These are phyloP conservation scores for Schoenoplectus triqueter DNA, from an alignment of 202 grass and related monocot genomes.

Conservation along the genomic window DNA sequence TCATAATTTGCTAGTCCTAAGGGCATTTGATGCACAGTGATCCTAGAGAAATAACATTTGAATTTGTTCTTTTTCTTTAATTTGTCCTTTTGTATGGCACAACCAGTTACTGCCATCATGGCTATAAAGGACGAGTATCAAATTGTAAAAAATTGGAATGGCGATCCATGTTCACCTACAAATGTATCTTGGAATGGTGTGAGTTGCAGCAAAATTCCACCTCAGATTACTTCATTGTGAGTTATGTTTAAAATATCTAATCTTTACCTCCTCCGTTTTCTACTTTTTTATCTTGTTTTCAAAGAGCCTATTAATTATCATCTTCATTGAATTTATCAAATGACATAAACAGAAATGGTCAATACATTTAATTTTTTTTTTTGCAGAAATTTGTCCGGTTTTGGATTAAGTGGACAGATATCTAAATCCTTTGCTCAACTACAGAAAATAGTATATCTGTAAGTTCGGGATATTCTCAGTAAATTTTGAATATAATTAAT, in stretches of 20 bases:
- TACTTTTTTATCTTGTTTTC: no score
- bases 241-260: background rate
- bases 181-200: constrained; percentile 37
- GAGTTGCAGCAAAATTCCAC: constrained; percentile 20
- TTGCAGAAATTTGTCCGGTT: constrained; percentile 42
- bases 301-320: background rate
- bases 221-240: constrained; percentile 40
- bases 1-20: no score
- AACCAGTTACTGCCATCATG: constrained; percentile 31
- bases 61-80: background rate
- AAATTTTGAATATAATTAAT: background rate
- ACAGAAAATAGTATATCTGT: constrained; percentile 24
- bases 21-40: background rate
- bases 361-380: background rate
- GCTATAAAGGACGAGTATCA: constrained; percentile 19
- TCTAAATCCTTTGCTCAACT: constrained; percentile 33
- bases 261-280: no score
- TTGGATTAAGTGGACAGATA: constrained; percentile 39
- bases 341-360: background rate
- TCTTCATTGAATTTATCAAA: no score
- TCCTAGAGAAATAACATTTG: background rate
- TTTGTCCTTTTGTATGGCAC: background rate
- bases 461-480: constrained; percentile 16
- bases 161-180: constrained; percentile 41
- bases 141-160: constrained; percentile 44